Base-by-base conservation (phyloP, 164 flowering plant genomes). In the Vitis vinifera region DNA sequence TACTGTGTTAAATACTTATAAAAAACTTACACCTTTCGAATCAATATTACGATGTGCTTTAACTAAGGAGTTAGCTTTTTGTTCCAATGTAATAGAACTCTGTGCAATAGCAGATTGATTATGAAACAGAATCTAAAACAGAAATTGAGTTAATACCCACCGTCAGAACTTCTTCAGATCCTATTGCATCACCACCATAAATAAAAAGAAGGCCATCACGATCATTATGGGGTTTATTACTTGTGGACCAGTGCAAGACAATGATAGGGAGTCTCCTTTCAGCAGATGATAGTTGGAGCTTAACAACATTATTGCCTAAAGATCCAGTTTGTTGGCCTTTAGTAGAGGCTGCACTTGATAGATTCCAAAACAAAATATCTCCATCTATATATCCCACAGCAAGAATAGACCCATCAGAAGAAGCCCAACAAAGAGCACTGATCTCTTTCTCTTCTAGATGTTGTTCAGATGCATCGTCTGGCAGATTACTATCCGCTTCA, bases 341-440 rank as follows among this genome's bases (percentile, higher is more conserved):
- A 58, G 67, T 16, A 67, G 85, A 62, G 59, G 82, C 68, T 72
- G 74, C 49, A 69, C 58, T 68, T 62, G 90, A 85, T 68, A 80
- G 81, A 63, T 89, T 82, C 98, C 98, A 94, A 48, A 94, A 82
- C 69, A 94, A 74, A 61, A 94, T 88, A 81, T 94, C 98, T 65
- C 97, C 98, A 82, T 94, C 96, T 57, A 90, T 68, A 67, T 94
- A 94, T 73, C 98, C 98, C 51, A 89, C 94, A 65, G 94, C 97
- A 77, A 90, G 79, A 79, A 88, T 77, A 52, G 96, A 88, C 55
- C 98, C 97, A 85, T 66, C 75, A 23, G 85, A 70, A 73, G 98
- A 94, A 77, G 87, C 97, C 98, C 97, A 94, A 80, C 96, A 90
- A 71, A 90, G 86, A 74, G 97, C 87, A 76, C 90, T 88, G 66